phyloP scores from a whole-genome alignment of 176 grass and related monocot genomes.

The Phoenix dactylifera region DNA sequence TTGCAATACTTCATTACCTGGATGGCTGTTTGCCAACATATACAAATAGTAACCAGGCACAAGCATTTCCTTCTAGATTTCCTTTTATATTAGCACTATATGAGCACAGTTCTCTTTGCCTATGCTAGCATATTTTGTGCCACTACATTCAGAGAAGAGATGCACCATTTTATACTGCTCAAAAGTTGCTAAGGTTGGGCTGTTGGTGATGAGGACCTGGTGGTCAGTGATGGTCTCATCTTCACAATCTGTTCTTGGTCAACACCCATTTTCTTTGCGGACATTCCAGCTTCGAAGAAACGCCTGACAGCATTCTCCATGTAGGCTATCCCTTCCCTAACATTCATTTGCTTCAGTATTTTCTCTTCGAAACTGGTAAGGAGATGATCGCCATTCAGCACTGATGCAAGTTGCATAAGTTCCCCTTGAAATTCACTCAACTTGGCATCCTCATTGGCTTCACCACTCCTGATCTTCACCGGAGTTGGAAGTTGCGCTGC shows the following conservation, averaged over 20 bases:
- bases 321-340: conserved; percentile 82
- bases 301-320: conserved; percentile 41
- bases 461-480: conserved; percentile 40
- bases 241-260: conserved; percentile 76
- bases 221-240: conserved; percentile 94
- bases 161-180: no score
- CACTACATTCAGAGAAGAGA: no score
- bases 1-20: no score
- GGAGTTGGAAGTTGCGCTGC: conserved; percentile 79
- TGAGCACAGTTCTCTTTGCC: no score
- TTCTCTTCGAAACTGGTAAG: conserved; percentile 51
- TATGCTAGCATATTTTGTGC: no score
- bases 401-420: conserved; percentile 73
- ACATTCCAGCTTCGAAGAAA: conserved; percentile 71
- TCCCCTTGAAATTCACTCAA: conserved; percentile 92
- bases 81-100: no score
- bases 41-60: no score
- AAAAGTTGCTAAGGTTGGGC: conserved; percentile 21
- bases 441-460: conserved; percentile 87
- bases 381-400: conserved; percentile 80
- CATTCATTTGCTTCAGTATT: conserved; percentile 59
- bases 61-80: no score
- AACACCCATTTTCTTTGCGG: conserved; percentile 64
- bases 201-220: conserved; percentile 21
- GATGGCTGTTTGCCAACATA: no score